phyloP scores from a whole-genome alignment of 2,329 filamentous ascomycete genomes.

The Aspergillus quadricinctus region DNA sequence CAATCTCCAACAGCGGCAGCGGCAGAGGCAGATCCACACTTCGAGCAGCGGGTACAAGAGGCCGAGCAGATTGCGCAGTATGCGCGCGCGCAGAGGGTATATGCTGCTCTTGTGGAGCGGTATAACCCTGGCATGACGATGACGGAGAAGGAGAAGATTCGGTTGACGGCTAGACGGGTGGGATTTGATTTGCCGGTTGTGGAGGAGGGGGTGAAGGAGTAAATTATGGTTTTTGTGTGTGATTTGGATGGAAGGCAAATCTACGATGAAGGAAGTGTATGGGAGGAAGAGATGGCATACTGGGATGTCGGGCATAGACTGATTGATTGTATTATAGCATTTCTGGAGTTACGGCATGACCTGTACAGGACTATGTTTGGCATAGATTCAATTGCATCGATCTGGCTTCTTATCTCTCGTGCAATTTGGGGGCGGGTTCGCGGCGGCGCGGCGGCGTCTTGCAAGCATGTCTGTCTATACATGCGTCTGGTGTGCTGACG shows the following conservation, averaged over 20 bases:
- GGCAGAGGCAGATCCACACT: slow-evolving; percentile 9
- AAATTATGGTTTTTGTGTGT: not conserved
- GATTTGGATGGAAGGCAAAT: not conserved
- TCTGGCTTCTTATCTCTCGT: not conserved
- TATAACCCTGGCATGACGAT: slow-evolving; percentile 93
- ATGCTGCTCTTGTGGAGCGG: slow-evolving; percentile 74
- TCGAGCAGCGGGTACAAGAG: slow-evolving; percentile 41
- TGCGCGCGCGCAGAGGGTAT: slow-evolving; percentile 77
- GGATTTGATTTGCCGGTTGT: slow-evolving; percentile 82
- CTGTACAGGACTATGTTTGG: not conserved
- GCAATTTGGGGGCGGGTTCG: not conserved
- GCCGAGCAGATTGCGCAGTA: slow-evolving; percentile 79
- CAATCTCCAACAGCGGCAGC: slow-evolving; percentile 16
- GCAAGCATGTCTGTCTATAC: not conserved
- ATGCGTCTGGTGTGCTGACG: not conserved
- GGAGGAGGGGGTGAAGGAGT: slow-evolving; percentile 29
- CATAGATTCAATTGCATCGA: not conserved
- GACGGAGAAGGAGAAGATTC: slow-evolving; percentile 76
- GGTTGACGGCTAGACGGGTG: slow-evolving; percentile 78
- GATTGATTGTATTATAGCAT: not conserved
- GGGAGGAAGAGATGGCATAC: not conserved
- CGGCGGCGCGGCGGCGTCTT: no score
- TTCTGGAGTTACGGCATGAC: not conserved
- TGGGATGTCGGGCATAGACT: no score
- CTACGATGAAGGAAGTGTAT: not conserved